Evolutionary conservation across 2,329 filamentous ascomycete genomes (phyloP).

Genomic region (Juglanconis sp.): DNA sequence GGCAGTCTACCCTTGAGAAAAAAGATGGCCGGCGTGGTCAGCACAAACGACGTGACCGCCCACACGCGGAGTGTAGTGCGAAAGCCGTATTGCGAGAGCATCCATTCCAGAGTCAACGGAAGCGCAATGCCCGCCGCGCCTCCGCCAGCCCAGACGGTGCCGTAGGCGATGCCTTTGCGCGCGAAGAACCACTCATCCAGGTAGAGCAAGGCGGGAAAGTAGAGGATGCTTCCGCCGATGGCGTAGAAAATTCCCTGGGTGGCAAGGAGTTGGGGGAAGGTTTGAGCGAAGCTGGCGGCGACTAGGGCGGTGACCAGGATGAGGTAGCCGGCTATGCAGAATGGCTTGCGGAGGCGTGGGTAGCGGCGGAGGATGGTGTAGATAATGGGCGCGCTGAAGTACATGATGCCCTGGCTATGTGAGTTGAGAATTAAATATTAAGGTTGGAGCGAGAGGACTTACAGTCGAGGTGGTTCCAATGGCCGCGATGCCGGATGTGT

Average conservation of each 20-base stretch:
- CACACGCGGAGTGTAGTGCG: constrained; percentile 52
- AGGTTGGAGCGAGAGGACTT: background rate
- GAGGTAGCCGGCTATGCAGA: background rate
- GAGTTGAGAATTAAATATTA: background rate
- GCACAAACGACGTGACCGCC: constrained; percentile 44
- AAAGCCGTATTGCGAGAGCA: constrained; percentile 49
- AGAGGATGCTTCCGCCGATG: constrained; percentile 53
- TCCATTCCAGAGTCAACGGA: constrained; percentile 49
- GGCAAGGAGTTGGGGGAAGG: constrained; percentile 50
- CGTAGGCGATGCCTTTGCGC: constrained; percentile 57
- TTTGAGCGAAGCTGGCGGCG: constrained; percentile 44
- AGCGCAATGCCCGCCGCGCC: constrained; percentile 48
- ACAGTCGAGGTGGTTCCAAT: background rate
- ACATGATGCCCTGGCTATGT: constrained; percentile 42
- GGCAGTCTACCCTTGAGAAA: constrained; percentile 52
- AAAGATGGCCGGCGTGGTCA: constrained; percentile 51
- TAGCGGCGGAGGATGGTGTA: constrained; percentile 43
- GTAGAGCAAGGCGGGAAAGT: constrained; percentile 54
- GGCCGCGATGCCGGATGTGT: constrained; percentile 55
- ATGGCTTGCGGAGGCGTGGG: constrained; percentile 21
- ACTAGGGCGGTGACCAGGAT: constrained; percentile 46
- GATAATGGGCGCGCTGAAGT: constrained; percentile 49
- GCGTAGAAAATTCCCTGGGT: constrained; percentile 61
- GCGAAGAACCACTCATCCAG: constrained; percentile 60
- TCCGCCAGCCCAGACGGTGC: constrained; percentile 57